phyloP scores from a whole-genome alignment of 768 basidiomycete genomes.

The Paxillus rubicundulus region DNA sequence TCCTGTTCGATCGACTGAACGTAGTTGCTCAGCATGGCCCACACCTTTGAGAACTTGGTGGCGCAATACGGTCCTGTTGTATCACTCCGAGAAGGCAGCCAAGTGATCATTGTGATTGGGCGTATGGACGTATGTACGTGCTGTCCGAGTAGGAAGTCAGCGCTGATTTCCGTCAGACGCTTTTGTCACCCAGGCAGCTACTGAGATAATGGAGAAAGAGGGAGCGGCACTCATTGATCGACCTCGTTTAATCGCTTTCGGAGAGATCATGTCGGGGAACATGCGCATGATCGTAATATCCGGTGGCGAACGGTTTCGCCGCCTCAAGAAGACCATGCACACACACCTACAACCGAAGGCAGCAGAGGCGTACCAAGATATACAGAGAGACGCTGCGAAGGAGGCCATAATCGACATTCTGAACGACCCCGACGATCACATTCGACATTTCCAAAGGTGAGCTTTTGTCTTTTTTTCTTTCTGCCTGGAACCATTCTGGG shows the following conservation, averaged over 20 bases:
- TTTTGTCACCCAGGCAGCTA: slow-evolving; percentile 47
- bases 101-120: slow-evolving; percentile 17
- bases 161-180: neutral
- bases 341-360: slow-evolving; percentile 51
- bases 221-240: slow-evolving; percentile 50
- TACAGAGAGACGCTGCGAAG: slow-evolving; percentile 36
- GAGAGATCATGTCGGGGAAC: slow-evolving; percentile 52
- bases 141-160: neutral
- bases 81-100: slow-evolving; percentile 45
- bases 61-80: slow-evolving; percentile 56
- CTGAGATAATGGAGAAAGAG: slow-evolving; percentile 61
- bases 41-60: slow-evolving; percentile 46
- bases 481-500: no score
- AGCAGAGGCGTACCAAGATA: slow-evolving; percentile 42
- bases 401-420: slow-evolving; percentile 19
- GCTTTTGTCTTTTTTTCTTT: neutral
- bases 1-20: neutral
- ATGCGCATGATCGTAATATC: slow-evolving; percentile 51
- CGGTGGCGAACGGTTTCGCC: slow-evolving; percentile 53
- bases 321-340: slow-evolving; percentile 52
- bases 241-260: slow-evolving; percentile 47
- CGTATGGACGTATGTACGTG: slow-evolving; percentile 18
- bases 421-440: slow-evolving; percentile 10
- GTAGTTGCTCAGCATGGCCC: neutral
- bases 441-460: slow-evolving; percentile 15